Conservation (phyloP, 257 asterid species). For the Echites panduratus region DNA sequence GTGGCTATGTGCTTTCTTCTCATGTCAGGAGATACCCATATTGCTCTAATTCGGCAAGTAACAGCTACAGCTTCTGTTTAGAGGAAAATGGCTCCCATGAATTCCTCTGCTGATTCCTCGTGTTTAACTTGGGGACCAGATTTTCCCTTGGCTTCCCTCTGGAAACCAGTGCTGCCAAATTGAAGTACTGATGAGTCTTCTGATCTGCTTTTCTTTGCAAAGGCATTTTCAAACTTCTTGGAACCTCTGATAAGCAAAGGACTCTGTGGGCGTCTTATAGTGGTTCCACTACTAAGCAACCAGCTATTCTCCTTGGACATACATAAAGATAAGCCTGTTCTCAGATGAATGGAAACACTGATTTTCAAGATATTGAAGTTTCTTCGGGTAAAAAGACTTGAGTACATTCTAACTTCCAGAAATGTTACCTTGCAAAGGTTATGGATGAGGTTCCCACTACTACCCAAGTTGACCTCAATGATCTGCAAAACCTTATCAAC, state of each 20-base stretch:
- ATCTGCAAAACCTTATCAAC: constrained; percentile 16
- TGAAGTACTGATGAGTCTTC: too few relatives aligned
- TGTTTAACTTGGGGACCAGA: neutral
- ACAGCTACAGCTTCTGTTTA: constrained; percentile 8
- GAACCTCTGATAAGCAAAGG: constrained; percentile 1
- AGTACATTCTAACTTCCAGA: neutral
- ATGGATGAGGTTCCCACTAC: too few relatives aligned
- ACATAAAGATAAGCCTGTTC: constrained; percentile 13
- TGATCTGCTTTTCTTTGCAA: neutral
- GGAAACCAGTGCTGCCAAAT: too few relatives aligned
- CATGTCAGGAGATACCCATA: constrained; percentile 17
- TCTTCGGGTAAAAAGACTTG: too few relatives aligned
- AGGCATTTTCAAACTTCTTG: neutral
- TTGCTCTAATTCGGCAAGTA: constrained; percentile 16
- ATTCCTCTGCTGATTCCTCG: neutral
- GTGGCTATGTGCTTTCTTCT: too few relatives aligned
- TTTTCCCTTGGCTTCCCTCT: too few relatives aligned
- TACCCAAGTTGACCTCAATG: constrained; percentile 13
- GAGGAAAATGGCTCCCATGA: constrained; percentile 10
- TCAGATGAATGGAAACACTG: neutral
- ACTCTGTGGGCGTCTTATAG: constrained; percentile 16
- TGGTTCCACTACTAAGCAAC: constrained; percentile 17
- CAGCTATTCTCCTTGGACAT: constrained; percentile 7
- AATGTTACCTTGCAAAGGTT: too few relatives aligned
- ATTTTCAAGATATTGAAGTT: neutral